Evolutionary conservation across 1,284 basidiomycete genomes (phyloP).

Genomic region (Leccinum griseonigrum): DNA sequence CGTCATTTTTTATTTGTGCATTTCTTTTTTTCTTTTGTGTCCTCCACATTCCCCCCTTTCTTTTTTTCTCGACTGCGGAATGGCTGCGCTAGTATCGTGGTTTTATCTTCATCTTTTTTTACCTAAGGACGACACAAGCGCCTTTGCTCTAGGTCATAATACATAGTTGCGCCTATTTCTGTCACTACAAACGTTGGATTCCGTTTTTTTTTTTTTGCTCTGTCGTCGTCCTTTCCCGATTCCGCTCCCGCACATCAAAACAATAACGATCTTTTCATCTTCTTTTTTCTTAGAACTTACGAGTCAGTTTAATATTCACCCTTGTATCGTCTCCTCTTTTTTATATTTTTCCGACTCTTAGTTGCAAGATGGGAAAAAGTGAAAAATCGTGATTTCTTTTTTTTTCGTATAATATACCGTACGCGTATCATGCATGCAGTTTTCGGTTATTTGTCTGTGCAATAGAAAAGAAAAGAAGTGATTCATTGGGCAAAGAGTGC

Average conservation of each 20-base stretch:
- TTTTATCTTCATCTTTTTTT: conserved; percentile 9
- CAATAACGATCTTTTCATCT: conserved; percentile 20
- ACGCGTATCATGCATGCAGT: not conserved
- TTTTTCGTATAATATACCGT: conserved; percentile 15
- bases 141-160: conserved; percentile 28
- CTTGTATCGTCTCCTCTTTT: conserved; percentile 5
- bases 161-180: conserved; percentile 23
- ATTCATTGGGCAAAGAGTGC: not conserved
- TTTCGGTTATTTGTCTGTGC: not conserved
- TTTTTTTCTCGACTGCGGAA: conserved; percentile 12
- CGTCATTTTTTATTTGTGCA: conserved; percentile 18
- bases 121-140: conserved; percentile 28
- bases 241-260: conserved; percentile 21
- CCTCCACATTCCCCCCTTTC: conserved; percentile 4
- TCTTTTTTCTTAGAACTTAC: conserved; percentile 14
- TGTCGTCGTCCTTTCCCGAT: conserved; percentile 10
- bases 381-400: not conserved
- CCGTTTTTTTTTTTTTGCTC: conserved; percentile 24
- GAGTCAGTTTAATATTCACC: conserved; percentile 24
- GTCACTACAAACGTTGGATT: conserved; percentile 30
- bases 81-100: conserved; percentile 26
- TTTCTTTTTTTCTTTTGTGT: conserved; percentile 7
- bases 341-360: not conserved
- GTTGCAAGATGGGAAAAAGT: not conserved
- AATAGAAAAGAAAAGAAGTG: not conserved